A percentile compares a stretch with the other conserved stretches of the same genome.
phyloP scores from a whole-genome alignment of 164 flowering plant species.

The Annona squamosa region DNA sequence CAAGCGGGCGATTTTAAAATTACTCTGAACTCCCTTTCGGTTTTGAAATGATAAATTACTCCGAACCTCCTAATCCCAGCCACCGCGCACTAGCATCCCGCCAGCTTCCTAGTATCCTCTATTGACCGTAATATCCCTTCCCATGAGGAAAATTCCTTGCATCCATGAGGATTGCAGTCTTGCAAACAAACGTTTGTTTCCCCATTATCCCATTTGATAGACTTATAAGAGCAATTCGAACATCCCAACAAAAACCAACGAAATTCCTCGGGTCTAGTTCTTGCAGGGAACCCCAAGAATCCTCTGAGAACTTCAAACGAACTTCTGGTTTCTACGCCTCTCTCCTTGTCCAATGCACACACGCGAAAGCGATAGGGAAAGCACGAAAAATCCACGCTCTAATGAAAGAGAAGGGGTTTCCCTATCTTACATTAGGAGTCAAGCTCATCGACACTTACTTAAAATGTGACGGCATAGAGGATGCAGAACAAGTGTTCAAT shows the following conservation, averaged over 20 bases:
- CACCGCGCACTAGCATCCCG: no score
- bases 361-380: conserved; percentile 14
- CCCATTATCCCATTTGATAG: background rate
- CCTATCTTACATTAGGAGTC: conserved; percentile 23
- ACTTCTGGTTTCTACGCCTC: conserved; percentile 19
- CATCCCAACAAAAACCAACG: background rate
- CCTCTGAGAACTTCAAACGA: background rate
- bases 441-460: conserved; percentile 34
- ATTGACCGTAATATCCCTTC: no score
- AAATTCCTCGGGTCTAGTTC: background rate
- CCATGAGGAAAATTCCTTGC: no score
- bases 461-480: conserved; percentile 26
- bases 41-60: no score
- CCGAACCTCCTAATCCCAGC: no score
- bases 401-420: conserved; percentile 29
- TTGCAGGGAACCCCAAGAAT: conserved; percentile 1
- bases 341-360: conserved; percentile 26
- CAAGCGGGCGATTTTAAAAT: no score
- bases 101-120: no score
- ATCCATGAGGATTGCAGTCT: conserved; percentile 7
- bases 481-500: conserved; percentile 42
- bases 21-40: no score
- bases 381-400: conserved; percentile 28
- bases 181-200: conserved; percentile 1
- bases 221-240: conserved; percentile 8